Percentiles rank a stretch among this genome's conserved stretches.
These are phyloP conservation scores for Quercus engelmannii DNA, from an alignment of 306 rosid species.

Conservation along the genomic window DNA sequence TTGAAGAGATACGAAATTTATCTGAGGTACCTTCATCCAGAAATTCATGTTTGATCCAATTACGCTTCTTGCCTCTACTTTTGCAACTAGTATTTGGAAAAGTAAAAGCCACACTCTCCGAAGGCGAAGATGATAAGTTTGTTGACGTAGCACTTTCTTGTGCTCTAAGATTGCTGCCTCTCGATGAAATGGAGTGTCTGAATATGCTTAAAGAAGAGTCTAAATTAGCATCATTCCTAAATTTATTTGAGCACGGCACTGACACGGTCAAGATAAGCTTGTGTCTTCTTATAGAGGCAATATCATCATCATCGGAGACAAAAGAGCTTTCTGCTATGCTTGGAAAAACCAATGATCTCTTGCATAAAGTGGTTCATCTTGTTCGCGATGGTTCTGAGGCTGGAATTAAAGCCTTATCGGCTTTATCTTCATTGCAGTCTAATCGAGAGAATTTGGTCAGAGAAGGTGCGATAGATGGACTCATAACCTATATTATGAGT, in stretches of 20 bases:
- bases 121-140: slow-evolving; percentile 29
- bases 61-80: slow-evolving; percentile 68
- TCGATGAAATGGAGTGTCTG: slow-evolving; percentile 39
- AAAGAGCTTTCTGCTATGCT: slow-evolving; percentile 33
- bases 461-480: slow-evolving; percentile 53
- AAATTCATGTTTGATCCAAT: slow-evolving; percentile 47
- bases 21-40: slow-evolving; percentile 39
- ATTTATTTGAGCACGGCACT: slow-evolving; percentile 48
- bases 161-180: slow-evolving; percentile 37
- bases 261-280: slow-evolving; percentile 37
- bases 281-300: slow-evolving; percentile 49
- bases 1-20: slow-evolving; percentile 35
- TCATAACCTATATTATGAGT: slow-evolving; percentile 44
- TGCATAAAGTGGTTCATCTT: slow-evolving; percentile 37
- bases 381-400: slow-evolving; percentile 28
- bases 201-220: slow-evolving; percentile 46
- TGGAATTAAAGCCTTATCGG: slow-evolving; percentile 53
- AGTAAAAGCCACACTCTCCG: slow-evolving; percentile 22
- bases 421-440: slow-evolving; percentile 39
- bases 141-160: slow-evolving; percentile 56
- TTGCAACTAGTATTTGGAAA: slow-evolving; percentile 50
- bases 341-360: slow-evolving; percentile 38
- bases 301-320: slow-evolving; percentile 42
- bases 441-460: slow-evolving; percentile 44
- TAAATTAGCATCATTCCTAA: slow-evolving; percentile 32